Evolutionary conservation across 805 yeast species (phyloP).

Genomic region (Barnettozyma sucrosica): DNA sequence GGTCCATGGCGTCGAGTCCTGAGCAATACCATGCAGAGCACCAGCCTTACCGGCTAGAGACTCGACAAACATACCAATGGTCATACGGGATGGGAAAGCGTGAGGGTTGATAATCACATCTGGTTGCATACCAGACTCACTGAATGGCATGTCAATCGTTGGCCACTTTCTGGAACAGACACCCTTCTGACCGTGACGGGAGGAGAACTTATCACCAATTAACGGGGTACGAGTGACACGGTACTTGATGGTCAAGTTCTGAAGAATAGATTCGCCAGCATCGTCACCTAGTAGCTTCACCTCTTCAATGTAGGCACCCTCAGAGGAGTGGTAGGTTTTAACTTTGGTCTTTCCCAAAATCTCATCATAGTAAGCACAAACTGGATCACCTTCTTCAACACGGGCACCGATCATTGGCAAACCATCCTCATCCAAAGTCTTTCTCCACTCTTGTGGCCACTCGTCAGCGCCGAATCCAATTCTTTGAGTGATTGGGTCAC

Average conservation of each 20-base stretch:
- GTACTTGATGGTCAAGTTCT: constrained; percentile 78
- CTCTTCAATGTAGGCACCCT: constrained; percentile 92
- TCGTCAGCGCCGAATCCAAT: constrained; percentile 91
- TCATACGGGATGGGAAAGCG: constrained; percentile 99
- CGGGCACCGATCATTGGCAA: constrained; percentile 83
- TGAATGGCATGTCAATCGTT: constrained; percentile 91
- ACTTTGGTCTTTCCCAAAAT: constrained; percentile 85
- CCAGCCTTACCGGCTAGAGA: constrained; percentile 99
- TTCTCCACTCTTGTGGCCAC: constrained; percentile 90
- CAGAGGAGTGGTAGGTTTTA: constrained; percentile 88
- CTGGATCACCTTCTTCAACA: constrained; percentile 94
- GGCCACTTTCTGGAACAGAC: constrained; percentile 99
- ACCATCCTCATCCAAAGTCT: constrained; percentile 86
- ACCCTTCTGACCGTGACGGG: constrained; percentile 98
- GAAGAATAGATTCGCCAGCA: constrained; percentile 65
- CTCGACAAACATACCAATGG: constrained; percentile 99
- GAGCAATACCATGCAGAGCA: constrained; percentile 95
- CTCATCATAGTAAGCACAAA: constrained; percentile 89
- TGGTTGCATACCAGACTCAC: constrained; percentile 94
- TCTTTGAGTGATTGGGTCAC: constrained; percentile 91
- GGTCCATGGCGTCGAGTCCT: constrained; percentile 95
- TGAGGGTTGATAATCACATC: constrained; percentile 98
- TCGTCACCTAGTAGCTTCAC: constrained; percentile 91
- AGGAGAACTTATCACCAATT: constrained; percentile 96
- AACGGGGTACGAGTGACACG: constrained; percentile 88